phyloP scores from a whole-genome alignment of 305 asterid genomes.

The Fraxinus greggii region DNA sequence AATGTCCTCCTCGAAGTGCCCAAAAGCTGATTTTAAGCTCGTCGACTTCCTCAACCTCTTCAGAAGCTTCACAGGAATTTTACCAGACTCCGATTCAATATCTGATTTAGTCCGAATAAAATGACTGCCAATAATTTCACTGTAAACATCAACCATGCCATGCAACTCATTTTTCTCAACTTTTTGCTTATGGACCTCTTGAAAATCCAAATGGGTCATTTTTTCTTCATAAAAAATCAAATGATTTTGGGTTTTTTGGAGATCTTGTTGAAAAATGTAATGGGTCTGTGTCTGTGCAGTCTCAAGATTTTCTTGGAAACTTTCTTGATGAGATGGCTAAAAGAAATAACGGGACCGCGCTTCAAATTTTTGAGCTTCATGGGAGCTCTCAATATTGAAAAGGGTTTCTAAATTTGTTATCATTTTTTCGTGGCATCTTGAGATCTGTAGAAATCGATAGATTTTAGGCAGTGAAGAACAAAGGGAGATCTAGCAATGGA shows the following conservation, averaged over 20 bases:
- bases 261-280: no score
- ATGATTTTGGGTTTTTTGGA: no score
- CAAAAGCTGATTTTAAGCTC: conserved; percentile 51
- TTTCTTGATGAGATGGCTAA: no score
- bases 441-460: conserved; percentile 47
- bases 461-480: conserved; percentile 58
- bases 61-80: no score
- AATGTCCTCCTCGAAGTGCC: background rate
- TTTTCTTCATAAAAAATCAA: no score
- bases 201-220: background rate
- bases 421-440: conserved; percentile 26
- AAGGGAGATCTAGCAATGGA: conserved; percentile 42
- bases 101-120: no score
- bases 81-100: no score
- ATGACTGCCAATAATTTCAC: conserved; percentile 25
- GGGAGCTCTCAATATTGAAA: conserved; percentile 19
- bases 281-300: no score
- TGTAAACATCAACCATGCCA: conserved; percentile 53
- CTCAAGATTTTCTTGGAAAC: no score
- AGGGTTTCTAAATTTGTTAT: conserved; percentile 28
- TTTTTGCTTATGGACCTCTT: background rate
- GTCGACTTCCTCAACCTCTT: conserved; percentile 61
- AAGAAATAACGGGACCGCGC: no score
- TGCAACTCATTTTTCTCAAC: conserved; percentile 22
- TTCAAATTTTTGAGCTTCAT: background rate